Evolutionary conservation across 2,329 filamentous ascomycete species (phyloP).

Genomic region (Penicillium sp.): DNA sequence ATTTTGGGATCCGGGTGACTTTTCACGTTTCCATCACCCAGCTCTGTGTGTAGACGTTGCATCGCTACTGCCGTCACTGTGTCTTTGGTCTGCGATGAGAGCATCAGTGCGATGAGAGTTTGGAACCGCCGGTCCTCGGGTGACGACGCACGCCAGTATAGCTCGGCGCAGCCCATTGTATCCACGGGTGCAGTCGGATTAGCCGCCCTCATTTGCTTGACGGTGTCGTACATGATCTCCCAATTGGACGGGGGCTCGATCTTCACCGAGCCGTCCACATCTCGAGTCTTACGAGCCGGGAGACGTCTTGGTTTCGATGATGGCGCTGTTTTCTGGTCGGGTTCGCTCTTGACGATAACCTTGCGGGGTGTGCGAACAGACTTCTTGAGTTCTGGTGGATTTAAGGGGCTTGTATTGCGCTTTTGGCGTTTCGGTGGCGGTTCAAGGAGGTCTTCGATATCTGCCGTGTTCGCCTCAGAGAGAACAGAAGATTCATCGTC

Average conservation of each 20-base stretch:
- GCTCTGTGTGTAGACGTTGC: constrained; percentile 71
- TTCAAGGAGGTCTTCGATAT: constrained; percentile 59
- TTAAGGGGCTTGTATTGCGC: constrained; percentile 36
- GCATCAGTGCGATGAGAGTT: constrained; percentile 83
- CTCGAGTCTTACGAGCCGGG: constrained; percentile 43
- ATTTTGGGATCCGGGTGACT: constrained; percentile 27
- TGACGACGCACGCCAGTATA: constrained; percentile 45
- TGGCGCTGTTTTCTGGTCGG: constrained; percentile 17
- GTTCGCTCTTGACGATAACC: constrained; percentile 29
- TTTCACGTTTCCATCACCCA: constrained; percentile 50
- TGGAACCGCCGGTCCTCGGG: constrained; percentile 71
- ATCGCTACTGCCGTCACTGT: constrained; percentile 85
- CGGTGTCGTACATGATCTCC: constrained; percentile 75
- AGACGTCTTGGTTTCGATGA: constrained; percentile 40
- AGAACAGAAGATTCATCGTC: constrained; percentile 36
- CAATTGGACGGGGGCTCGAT: constrained; percentile 71
- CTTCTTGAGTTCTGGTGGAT: constrained; percentile 20
- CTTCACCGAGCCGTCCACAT: constrained; percentile 36
- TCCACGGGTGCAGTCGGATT: constrained; percentile 78
- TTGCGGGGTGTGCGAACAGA: constrained; percentile 22
- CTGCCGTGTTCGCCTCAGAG: constrained; percentile 41
- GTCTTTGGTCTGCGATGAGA: constrained; percentile 90
- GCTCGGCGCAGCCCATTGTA: constrained; percentile 83
- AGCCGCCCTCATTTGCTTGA: constrained; percentile 73
- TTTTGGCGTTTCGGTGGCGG: constrained; percentile 51